Evolutionary conservation across 164 flowering plant genomes (phyloP).

Genomic region (Macadamia integrifolia): DNA sequence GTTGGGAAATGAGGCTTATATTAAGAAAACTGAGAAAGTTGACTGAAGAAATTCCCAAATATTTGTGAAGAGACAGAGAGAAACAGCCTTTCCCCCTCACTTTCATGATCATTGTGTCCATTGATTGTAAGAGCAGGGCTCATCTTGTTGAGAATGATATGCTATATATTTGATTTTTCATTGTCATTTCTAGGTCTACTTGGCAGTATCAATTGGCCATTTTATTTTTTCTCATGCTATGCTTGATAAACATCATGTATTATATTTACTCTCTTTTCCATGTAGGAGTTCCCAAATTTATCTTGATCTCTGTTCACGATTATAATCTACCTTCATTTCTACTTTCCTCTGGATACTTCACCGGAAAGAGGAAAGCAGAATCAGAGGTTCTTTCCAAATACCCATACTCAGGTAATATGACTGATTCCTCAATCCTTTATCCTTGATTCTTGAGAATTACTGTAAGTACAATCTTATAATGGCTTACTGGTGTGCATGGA

Average conservation of each 20-base stretch:
- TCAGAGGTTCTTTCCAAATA: conserved; percentile 85
- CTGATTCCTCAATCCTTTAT: neutral
- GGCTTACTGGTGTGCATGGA: no score
- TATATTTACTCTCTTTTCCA: neutral
- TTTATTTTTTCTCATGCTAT: neutral
- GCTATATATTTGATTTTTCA: no score
- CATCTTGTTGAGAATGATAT: no score
- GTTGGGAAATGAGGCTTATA: no score
- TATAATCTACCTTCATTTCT: conserved; percentile 85
- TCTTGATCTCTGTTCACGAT: conserved; percentile 93
- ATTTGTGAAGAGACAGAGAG: no score
- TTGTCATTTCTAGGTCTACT: neutral
- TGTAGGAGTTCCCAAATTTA: conserved; percentile 88
- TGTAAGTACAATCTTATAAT: no score
- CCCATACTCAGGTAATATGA: conserved; percentile 70
- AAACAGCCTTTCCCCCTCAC: no score
- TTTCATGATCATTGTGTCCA: no score
- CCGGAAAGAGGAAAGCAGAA: conserved; percentile 95
- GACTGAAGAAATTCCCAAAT: no score
- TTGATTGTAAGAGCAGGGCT: no score
- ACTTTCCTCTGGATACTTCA: conserved; percentile 79
- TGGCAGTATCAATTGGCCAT: neutral
- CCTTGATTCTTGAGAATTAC: neutral
- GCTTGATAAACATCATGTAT: neutral
- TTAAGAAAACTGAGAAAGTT: no score